These are phyloP conservation scores for Kregervanrija pseudodelftensis DNA, from an alignment of 805 yeast genomes.

Conservation along the genomic window DNA sequence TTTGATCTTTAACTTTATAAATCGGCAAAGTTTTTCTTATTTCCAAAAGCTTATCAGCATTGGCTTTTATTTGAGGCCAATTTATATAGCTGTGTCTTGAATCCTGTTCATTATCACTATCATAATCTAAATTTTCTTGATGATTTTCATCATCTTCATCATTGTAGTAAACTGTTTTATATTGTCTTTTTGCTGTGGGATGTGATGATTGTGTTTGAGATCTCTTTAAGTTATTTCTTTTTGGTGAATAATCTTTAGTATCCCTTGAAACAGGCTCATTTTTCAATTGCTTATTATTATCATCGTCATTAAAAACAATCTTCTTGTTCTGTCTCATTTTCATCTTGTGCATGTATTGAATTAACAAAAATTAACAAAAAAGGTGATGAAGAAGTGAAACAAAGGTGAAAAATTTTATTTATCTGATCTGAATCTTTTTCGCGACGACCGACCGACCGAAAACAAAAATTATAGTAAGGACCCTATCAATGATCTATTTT, in stretches of 20 bases:
- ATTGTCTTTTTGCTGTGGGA: neutral
- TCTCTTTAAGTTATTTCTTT: too few relatives aligned
- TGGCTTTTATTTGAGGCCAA: constrained; percentile 27
- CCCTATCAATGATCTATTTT: too few relatives aligned
- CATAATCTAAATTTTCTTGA: constrained; percentile 6
- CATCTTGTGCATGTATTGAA: neutral
- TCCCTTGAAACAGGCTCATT: too few relatives aligned
- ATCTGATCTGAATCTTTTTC: too few relatives aligned
- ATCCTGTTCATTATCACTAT: constrained; percentile 19
- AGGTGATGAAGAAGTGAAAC: neutral
- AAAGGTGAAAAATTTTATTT: too few relatives aligned
- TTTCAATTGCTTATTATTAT: too few relatives aligned
- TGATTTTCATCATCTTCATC: constrained; percentile 17
- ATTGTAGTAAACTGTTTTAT: constrained; percentile 20
- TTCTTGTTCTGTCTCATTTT: constrained; percentile 21
- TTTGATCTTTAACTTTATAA: constrained; percentile 58
- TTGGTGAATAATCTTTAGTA: too few relatives aligned
- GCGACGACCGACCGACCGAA: too few relatives aligned
- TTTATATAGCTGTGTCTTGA: constrained; percentile 2
- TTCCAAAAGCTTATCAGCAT: constrained; percentile 37
- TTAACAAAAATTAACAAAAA: neutral
- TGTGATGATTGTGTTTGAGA: too few relatives aligned
- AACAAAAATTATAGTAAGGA: too few relatives aligned
- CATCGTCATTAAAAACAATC: constrained; percentile 16
- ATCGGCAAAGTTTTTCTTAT: constrained; percentile 65